A percentile compares a stretch with the other conserved stretches of the same genome.
phyloP scores from a whole-genome alignment of 768 basidiomycete genomes.

The Kwoniella newhampshirensis region DNA sequence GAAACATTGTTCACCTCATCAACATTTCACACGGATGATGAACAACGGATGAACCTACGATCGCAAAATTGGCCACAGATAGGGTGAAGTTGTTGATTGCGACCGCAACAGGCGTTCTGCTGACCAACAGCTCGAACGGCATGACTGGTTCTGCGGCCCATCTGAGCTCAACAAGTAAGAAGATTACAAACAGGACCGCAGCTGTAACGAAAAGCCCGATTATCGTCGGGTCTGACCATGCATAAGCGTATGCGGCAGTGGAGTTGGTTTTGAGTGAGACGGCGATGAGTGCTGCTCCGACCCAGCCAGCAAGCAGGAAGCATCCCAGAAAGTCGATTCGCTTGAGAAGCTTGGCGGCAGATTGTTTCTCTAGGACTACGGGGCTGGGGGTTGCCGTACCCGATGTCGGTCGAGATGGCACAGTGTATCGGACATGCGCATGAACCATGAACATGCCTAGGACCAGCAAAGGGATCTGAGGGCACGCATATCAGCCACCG shows the following conservation, averaged over 20 bases:
- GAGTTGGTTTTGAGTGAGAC: conserved; percentile 52
- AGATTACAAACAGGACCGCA: conserved; percentile 60
- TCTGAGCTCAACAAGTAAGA: conserved; percentile 75
- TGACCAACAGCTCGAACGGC: conserved; percentile 75
- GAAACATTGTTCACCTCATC: too few species aligned
- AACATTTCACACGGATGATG: not conserved
- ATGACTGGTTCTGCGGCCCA: conserved; percentile 83
- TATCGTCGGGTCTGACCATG: conserved; percentile 71
- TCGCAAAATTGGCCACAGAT: conserved; percentile 40
- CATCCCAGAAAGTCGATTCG: conserved; percentile 50
- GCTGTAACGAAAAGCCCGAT: conserved; percentile 64
- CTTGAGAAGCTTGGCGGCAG: conserved; percentile 16
- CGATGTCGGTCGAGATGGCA: conserved; percentile 4
- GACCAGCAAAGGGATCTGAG: conserved; percentile 14
- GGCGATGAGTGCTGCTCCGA: conserved; percentile 46
- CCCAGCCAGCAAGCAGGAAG: conserved; percentile 42
- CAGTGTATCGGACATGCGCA: conserved; percentile 14
- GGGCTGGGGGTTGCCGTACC: conserved; percentile 8
- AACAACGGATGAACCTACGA: conserved; percentile 4
- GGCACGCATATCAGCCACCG: not conserved
- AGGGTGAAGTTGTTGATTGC: conserved; percentile 72
- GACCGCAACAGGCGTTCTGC: conserved; percentile 76
- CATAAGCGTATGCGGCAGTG: conserved; percentile 66
- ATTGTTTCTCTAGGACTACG: conserved; percentile 2
- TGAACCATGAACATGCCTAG: conserved; percentile 5